Percentiles rank a stretch among this genome's conserved stretches.
phyloP scores from a whole-genome alignment of 1,284 basidiomycete species.

The Bjerkandera adusta region DNA sequence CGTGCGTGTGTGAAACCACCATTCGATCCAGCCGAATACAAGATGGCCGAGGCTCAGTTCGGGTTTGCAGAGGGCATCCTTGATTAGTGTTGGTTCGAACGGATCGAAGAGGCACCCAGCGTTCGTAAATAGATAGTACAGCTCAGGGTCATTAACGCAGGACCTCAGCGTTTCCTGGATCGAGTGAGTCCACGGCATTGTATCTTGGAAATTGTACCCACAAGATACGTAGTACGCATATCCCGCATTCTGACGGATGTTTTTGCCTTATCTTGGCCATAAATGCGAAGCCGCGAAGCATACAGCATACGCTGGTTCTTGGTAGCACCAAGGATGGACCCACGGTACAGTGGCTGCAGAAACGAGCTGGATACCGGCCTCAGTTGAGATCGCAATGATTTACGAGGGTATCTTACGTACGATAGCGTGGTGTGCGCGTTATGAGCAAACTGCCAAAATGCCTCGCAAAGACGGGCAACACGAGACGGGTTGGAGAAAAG shows the following conservation, averaged over 20 bases:
- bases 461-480: background rate
- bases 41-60: background rate
- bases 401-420: constrained; percentile 1
- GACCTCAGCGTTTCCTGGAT: background rate
- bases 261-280: background rate
- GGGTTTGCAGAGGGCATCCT: background rate
- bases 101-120: constrained; percentile 2
- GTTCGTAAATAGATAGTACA: background rate
- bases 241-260: background rate
- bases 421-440: constrained; percentile 1
- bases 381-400: background rate
- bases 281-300: background rate
- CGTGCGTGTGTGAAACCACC: background rate
- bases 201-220: no score
- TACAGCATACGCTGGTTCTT: background rate
- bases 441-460: constrained; percentile 2
- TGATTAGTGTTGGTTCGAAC: constrained; percentile 2
- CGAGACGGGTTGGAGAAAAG: constrained; percentile 1
- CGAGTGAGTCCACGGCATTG: background rate
- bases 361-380: background rate
- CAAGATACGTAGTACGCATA: background rate
- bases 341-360: background rate
- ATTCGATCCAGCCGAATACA: constrained; percentile 4
- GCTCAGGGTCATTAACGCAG: background rate
- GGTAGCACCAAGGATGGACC: background rate